phyloP scores from a whole-genome alignment of 345 rosid species.

The Rubroshorea leprosula region DNA sequence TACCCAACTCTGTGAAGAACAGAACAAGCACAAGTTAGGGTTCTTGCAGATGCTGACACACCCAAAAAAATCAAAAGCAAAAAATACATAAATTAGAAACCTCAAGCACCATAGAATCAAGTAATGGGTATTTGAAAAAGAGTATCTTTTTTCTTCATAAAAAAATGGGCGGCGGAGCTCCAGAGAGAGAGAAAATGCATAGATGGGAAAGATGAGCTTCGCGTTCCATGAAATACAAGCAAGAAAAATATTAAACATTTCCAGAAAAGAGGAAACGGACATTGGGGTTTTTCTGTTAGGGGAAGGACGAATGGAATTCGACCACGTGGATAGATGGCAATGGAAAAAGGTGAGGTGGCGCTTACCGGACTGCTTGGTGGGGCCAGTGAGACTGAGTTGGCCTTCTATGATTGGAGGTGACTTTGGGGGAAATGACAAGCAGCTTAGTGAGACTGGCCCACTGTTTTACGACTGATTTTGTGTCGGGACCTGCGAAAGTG shows the following conservation, averaged over 20 bases:
- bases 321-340: not conserved
- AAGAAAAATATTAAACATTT: conserved; percentile 15
- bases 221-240: conserved; percentile 8
- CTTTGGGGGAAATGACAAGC: not conserved
- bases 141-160: conserved; percentile 8
- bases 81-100: conserved; percentile 3
- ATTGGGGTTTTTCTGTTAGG: not conserved
- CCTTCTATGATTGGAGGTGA: not conserved
- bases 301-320: conserved; percentile 8
- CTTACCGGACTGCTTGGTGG: not conserved
- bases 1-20: conserved; percentile 16
- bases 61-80: not conserved
- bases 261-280: not conserved
- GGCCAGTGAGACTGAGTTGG: conserved; percentile 7
- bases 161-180: not conserved
- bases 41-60: conserved; percentile 1
- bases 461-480: conserved; percentile 10
- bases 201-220: conserved; percentile 1
- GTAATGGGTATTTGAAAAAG: not conserved
- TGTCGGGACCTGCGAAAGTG: not conserved
- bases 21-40: conserved; percentile 19
- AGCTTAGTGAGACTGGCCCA: not conserved
- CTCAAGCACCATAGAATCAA: conserved; percentile 15
- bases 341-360: conserved; percentile 11
- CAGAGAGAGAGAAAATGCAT: conserved; percentile 10